Evolutionary conservation across 2,329 filamentous ascomycete species (phyloP), one percentile per base, ranked within the genome.

Genomic region (Periconia macrospinosa): DNA sequence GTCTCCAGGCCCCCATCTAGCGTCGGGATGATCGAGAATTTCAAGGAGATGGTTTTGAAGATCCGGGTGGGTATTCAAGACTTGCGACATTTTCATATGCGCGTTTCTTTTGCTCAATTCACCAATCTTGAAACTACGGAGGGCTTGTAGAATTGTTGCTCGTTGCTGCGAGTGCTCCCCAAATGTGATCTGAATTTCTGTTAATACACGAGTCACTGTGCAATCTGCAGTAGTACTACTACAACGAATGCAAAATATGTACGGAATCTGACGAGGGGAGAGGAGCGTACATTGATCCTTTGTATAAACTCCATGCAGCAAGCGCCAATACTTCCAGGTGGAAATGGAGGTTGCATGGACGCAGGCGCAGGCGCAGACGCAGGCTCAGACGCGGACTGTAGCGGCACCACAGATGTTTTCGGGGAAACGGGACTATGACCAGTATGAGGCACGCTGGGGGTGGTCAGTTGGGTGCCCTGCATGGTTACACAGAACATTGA

Each of bases 21-120:
- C 61, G 18, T 66, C 64, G 41, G 55, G 45, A n/a, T 69, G 64
- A 33, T 60, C 49, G 13, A 71, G 47, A 2, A 71, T 49, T 10
- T 61, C 53, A 51, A 59, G 44, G 1, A 71, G 50, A 3, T 60
- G 58, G n/a, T 61, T 49, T 27, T 56, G 60, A 45, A 72, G 65
- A 48, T 67, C 59, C 15, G 50, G 6, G 17, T 66, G 50, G 11
- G 55, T 45, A 20, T 55, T 54, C 9, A 72, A 49, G n/a, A 57
- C 54, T 10, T 59, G 20, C 6, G 54, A 41, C 35, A 72, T 67
- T 5, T 49, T 54, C 13, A 47, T 48, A 30, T 65, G 50, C 2
- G 61, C 58, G 8, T 66, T 53, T 23, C 50, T 55, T 51, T 72
- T 72, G 41, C 61, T 54, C n/a, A 60, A 43, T 20, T 52, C 47